These are phyloP conservation scores for Aspergillus ochraceoroseus DNA, from an alignment of 2,329 filamentous ascomycete genomes.

Conservation along the genomic window DNA sequence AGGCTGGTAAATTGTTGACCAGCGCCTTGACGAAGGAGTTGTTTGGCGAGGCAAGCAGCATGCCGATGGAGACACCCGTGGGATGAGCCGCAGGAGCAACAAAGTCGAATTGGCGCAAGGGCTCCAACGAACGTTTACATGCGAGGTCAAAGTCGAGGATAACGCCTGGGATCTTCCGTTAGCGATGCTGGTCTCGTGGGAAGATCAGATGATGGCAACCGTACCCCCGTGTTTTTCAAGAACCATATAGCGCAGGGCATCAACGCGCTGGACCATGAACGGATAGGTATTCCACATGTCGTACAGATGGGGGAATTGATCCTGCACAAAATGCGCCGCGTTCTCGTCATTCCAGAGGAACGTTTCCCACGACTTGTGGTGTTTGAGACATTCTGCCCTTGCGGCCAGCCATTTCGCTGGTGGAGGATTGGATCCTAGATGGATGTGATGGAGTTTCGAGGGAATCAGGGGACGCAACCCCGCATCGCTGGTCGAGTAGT, in stretches of 20 bases:
- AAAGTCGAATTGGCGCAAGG: conserved; percentile 41
- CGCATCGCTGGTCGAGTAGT: background rate
- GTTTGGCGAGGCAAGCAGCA: conserved; percentile 40
- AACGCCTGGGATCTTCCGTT: conserved; percentile 20
- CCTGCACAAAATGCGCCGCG: conserved; percentile 15
- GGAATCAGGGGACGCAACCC: background rate
- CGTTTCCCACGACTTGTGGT: conserved; percentile 18
- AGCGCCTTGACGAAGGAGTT: conserved; percentile 36
- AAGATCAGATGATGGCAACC: too few species aligned
- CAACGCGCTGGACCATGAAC: conserved; percentile 22
- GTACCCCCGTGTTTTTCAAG: conserved; percentile 21
- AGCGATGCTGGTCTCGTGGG: too few species aligned
- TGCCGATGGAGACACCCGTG: conserved; percentile 41
- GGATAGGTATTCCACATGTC: conserved; percentile 20
- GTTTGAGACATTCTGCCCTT: conserved; percentile 15
- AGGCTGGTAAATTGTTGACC: conserved; percentile 32
- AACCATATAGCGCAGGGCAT: conserved; percentile 24
- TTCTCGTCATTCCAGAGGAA: conserved; percentile 17
- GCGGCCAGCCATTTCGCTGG: conserved; percentile 20
- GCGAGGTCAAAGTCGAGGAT: conserved; percentile 39
- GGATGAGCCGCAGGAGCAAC: conserved; percentile 43
- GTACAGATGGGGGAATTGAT: conserved; percentile 18
- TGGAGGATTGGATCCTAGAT: conserved; percentile 12
- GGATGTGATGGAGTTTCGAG: conserved; percentile 14
- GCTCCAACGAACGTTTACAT: conserved; percentile 39